Percentiles rank a stretch among this genome's conserved stretches.
Conservation (phyloP, 2,329 filamentous ascomycete species). For the Fusarium sacchari region DNA sequence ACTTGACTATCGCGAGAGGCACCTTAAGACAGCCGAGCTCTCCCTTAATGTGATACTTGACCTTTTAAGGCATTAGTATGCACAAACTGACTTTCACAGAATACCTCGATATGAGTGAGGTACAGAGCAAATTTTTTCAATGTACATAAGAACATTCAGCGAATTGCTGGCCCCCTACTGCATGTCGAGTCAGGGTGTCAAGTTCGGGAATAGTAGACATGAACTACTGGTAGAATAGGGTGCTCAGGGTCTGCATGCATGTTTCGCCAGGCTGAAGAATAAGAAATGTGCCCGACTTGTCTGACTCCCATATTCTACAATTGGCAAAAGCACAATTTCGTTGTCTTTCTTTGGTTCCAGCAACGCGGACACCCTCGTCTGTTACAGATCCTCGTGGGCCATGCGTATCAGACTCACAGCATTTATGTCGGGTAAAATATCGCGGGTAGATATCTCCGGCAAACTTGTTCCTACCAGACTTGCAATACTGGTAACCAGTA, state of each 20-base stretch:
- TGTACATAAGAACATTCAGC: constrained; percentile 26
- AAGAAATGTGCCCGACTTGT: constrained; percentile 6
- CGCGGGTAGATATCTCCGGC: constrained; percentile 21
- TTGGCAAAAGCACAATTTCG: constrained; percentile 1
- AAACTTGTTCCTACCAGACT: background rate
- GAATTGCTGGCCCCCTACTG: constrained; percentile 5
- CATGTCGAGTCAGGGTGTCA: constrained; percentile 28
- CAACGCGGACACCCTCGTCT: background rate
- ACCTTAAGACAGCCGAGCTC: background rate
- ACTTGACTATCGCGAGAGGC: background rate
- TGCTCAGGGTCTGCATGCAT: constrained; percentile 3
- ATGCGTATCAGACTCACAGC: background rate
- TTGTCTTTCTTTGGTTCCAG: constrained; percentile 4
- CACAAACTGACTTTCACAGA: background rate
- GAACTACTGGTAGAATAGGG: background rate
- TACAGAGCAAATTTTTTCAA: background rate
- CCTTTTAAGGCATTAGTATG: background rate
- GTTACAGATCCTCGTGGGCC: background rate
- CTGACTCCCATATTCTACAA: constrained; percentile 7
- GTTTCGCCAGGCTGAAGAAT: background rate
- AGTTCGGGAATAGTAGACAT: constrained; percentile 35
- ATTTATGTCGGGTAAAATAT: constrained; percentile 6
- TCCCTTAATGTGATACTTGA: background rate
- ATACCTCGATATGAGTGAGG: constrained; percentile 29
- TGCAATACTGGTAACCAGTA: background rate